Conservation (phyloP, 768 basidiomycete genomes). For the Mycena epipterygia region DNA sequence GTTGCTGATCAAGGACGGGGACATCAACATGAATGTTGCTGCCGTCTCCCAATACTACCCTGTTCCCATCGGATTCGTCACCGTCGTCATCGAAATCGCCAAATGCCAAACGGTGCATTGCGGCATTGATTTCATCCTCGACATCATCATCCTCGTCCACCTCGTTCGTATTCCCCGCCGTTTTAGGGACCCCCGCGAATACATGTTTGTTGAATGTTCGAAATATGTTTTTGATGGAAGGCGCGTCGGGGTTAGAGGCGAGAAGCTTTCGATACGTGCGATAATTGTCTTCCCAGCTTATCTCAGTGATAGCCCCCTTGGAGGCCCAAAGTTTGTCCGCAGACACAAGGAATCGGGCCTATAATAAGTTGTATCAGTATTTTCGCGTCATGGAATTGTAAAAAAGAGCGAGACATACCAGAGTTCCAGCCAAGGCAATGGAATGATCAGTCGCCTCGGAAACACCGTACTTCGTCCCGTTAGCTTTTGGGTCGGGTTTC, state of each 20-base stretch:
- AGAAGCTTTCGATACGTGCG: constrained; percentile 5
- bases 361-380: not conserved
- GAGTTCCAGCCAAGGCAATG: not conserved
- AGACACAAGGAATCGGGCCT: constrained; percentile 1
- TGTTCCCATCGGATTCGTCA: too few species aligned
- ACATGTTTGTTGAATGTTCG: not conserved
- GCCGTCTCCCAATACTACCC: too few species aligned
- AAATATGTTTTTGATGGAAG: not conserved
- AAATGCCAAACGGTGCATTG: too few species aligned
- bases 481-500: not conserved
- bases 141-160: too few species aligned
- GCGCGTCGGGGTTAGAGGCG: not conserved
- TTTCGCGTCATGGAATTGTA: not conserved
- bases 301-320: not conserved
- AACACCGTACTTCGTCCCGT: not conserved
- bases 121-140: too few species aligned
- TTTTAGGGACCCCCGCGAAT: too few species aligned
- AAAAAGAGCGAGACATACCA: not conserved
- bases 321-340: not conserved
- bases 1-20: too few species aligned
- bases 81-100: too few species aligned
- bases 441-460: not conserved
- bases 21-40: too few species aligned
- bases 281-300: constrained; percentile 1
- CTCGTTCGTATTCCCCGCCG: too few species aligned